Evolutionary conservation across 1,139 yeast genomes (phyloP), one percentile per base, ranked within the genome.

Genomic region (Candida labiduridarum): DNA sequence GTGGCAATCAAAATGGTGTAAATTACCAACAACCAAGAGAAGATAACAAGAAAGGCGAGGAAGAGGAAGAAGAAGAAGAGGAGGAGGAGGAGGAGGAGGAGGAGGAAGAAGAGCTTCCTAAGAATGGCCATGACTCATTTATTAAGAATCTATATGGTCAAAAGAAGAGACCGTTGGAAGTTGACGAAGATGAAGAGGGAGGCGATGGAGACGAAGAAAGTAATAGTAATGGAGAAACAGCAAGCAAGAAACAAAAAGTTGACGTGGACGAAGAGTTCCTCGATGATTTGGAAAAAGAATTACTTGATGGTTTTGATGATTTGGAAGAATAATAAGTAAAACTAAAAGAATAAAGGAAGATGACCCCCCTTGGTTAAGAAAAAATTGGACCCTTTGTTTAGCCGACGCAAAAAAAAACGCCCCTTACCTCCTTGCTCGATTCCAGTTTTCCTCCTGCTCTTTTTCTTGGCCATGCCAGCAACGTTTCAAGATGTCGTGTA

Each of bases 241-340:
- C 46, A 11, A 14, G 27, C 31, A 56, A 59, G 47, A 54, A 56
- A 39, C 53, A 54, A 38, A 51, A 51, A 45, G 38, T 44, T 31
- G 47, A 42, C 33, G 34, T 43, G 10, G 47, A 48, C n/a, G 59
- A 54, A 18, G 62, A 60, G 14, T 71, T 69, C 31, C 55, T 75
- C 49, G 79, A 75, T 46, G 81, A 74, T 52, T 69, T 77, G 33
- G 82, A 77, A 55, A 69, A 75, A 54, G 81, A 76, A 56, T 64
- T 77, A 43, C 61, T 76, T 41, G 79, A 75, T 53, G 80, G 78
- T 7, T 74, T 77, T 62, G 79, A 75, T 44, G 78, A 74, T 49
- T 61, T 76, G 48, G 78, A 74, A 29, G 71, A 66, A 19, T 52
- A 42, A 40, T 7, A 15, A 33, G 10, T 8, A 25, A 22, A 9